Conservation (phyloP, 2,329 filamentous ascomycete genomes). For the Ascochyta rabiei region DNA sequence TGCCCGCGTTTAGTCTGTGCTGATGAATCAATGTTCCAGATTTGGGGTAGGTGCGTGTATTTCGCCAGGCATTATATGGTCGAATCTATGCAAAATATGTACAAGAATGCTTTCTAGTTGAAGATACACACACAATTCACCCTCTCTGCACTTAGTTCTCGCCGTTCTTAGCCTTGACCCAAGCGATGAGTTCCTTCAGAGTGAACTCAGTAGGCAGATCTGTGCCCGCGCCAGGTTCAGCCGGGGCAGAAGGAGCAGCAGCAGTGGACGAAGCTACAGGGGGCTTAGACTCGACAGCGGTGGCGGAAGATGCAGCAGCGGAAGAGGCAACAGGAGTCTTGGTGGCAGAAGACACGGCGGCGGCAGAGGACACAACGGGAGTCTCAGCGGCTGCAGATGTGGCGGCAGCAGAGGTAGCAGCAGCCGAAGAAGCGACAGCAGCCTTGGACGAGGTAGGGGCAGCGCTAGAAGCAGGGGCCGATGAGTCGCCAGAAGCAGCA, state of each 20-base stretch:
- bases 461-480: conserved; percentile 16
- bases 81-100: conserved; percentile 13
- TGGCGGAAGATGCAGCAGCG: conserved; percentile 1
- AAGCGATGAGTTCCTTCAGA: conserved; percentile 35
- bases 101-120: conserved; percentile 18
- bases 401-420: conserved; percentile 7
- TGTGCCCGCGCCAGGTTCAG: conserved; percentile 18
- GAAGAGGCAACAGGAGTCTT: conserved; percentile 11
- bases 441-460: conserved; percentile 15
- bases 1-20: no score
- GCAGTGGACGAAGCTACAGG: conserved; percentile 14
- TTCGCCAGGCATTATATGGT: no score
- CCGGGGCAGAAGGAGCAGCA: conserved; percentile 13
- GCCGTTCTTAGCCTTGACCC: conserved; percentile 30
- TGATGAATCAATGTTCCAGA: no score
- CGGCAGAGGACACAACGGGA: conserved; percentile 11
- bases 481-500: conserved; percentile 11
- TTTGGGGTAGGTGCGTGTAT: no score
- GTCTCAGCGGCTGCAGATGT: conserved; percentile 2
- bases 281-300: conserved; percentile 3
- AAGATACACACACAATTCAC: neutral
- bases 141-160: conserved; percentile 8
- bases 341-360: neutral
- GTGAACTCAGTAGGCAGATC: conserved; percentile 34
- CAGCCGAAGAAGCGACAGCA: conserved; percentile 8